A percentile compares a stretch with the other conserved stretches of the same genome.
Conservation (phyloP, 2,329 filamentous ascomycete species). For the Colletotrichum limetticola region DNA sequence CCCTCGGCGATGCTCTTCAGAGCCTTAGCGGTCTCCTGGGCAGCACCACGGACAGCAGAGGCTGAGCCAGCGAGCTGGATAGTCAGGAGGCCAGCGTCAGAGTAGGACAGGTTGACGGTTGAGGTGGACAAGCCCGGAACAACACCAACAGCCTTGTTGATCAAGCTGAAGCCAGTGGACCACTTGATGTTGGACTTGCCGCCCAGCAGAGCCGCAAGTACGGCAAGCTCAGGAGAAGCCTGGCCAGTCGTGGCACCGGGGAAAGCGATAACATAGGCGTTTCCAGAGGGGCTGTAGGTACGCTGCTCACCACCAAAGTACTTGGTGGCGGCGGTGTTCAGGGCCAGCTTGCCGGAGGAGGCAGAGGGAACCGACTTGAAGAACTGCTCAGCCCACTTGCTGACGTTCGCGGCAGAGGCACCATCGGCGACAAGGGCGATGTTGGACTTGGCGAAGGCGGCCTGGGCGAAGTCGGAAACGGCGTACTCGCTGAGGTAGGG, state of each 20-base stretch:
- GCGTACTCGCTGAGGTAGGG: slow-evolving; percentile 84
- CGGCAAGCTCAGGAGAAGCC: slow-evolving; percentile 90
- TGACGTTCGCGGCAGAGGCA: slow-evolving; percentile 77
- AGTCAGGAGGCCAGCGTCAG: slow-evolving; percentile 90
- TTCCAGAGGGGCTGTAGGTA: slow-evolving; percentile 79
- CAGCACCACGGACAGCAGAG: slow-evolving; percentile 76
- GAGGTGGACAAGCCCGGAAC: slow-evolving; percentile 74
- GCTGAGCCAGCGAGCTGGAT: slow-evolving; percentile 84
- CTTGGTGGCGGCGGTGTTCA: slow-evolving; percentile 75
- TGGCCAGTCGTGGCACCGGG: slow-evolving; percentile 83
- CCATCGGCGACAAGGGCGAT: slow-evolving; percentile 93
- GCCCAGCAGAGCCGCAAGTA: slow-evolving; percentile 89
- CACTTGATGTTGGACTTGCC: slow-evolving; percentile 95
- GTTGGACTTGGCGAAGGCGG: slow-evolving; percentile 89
- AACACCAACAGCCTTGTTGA: slow-evolving; percentile 80
- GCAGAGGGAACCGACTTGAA: slow-evolving; percentile 77
- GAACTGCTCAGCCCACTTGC: slow-evolving; percentile 94
- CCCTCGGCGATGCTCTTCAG: slow-evolving; percentile 85
- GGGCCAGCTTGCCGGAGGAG: slow-evolving; percentile 60
- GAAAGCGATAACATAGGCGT: slow-evolving; percentile 91
- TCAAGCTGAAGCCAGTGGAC: slow-evolving; percentile 90
- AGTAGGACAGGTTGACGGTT: slow-evolving; percentile 87
- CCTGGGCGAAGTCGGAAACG: slow-evolving; percentile 79
- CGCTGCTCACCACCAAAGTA: slow-evolving; percentile 98
- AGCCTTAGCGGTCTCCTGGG: slow-evolving; percentile 80